These are phyloP conservation scores for Pinus albicaulis DNA, from an alignment of 75 land plant species.

Conservation along the genomic window DNA sequence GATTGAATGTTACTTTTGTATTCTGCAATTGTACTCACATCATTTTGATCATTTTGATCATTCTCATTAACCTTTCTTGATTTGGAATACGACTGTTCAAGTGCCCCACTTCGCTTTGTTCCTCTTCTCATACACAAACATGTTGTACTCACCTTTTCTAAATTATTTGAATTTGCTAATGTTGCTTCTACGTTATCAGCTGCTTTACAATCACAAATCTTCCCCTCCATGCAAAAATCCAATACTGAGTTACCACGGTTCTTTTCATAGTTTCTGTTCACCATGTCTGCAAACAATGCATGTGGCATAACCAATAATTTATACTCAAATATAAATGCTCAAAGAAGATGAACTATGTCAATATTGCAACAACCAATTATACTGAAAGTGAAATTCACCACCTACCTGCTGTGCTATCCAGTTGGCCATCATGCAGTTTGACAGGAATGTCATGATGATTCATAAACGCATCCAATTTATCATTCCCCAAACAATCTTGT, in stretches of 20 bases:
- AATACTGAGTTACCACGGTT: background rate
- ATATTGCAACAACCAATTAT: background rate
- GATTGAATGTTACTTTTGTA: background rate
- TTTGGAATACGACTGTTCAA: background rate
- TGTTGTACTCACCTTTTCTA: constrained; percentile 3
- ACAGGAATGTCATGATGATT: background rate
- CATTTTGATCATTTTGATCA: background rate
- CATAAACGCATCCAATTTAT: background rate
- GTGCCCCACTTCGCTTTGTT: background rate
- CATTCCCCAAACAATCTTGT: background rate
- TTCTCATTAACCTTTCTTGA: background rate
- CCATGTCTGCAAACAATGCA: background rate
- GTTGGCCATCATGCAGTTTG: background rate
- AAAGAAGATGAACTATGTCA: constrained; percentile 4
- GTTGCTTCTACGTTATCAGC: background rate
- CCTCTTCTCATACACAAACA: constrained; percentile 3
- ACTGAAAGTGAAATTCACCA: background rate
- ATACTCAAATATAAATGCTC: background rate
- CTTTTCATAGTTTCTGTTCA: background rate
- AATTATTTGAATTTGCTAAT: background rate
- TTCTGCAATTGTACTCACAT: background rate
- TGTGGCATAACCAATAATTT: background rate
- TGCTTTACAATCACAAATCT: background rate
- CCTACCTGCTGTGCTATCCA: background rate
- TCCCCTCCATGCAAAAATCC: background rate